Base-by-base conservation (phyloP, 768 basidiomycete genomes). In the Mycena rosella region DNA sequence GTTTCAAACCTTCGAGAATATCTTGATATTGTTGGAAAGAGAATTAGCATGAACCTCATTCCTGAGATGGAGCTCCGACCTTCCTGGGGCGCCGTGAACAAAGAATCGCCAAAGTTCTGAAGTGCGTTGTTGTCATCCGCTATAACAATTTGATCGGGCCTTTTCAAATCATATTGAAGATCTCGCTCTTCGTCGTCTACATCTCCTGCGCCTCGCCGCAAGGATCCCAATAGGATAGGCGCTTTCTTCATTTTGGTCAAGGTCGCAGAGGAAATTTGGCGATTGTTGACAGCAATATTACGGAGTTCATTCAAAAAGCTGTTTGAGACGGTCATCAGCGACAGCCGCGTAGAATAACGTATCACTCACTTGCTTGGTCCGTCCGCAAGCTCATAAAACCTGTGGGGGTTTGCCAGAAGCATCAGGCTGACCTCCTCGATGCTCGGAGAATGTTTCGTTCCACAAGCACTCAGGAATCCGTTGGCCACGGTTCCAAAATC, bases 81-180 rank as follows among this genome's bases (percentile, higher is more conserved):
- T 76, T 99, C 96, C 78, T 97, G 94, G 0, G 94, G 93, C 11
- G 92, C 94, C 3, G 86, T 87, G 74, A 91, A 94, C 18, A 97
- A 81, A 2, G 86, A 85, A 49, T 90, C 89, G 6, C 91, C 89
- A 75, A 98, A 98, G 15, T 91, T 82, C 68, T 94, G 91, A 6
- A 44, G n/a, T 18, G 42, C 82, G 55, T 93, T 92, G 13, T 90
- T 90, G 74, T 98, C 95, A 76, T 99, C 96, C 5, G 93, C 92
- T 52, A 98, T 87, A 29, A 94, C 87, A 10, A 96, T 89, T 73
- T 93, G 86, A 49, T 83, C 83, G 0, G 95, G 88, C 68, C 81
- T 82, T 68, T 89, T 86, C 42, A 98, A 80, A 65, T 95, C 92
- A 72, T 94, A 93, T 65, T 87, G 90, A 61, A 83, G 76, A 69